A percentile compares a stretch with the other conserved stretches of the same genome.
Evolutionary conservation across 495 filamentous ascomycete species (phyloP).

Genomic region (Penicillium riverlandense): DNA sequence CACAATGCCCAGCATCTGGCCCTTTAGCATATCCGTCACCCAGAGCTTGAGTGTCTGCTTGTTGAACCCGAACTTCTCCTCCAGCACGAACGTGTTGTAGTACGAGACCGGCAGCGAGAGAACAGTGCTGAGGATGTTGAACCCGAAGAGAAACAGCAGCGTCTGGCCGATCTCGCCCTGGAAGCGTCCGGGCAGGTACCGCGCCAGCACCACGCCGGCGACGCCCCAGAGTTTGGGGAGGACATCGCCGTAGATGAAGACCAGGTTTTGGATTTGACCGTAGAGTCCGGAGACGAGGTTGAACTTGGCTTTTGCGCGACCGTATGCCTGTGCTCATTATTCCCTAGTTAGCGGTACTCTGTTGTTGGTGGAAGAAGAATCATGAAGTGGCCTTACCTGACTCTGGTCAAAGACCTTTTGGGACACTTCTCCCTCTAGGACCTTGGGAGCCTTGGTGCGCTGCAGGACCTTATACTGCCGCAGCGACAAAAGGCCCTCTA

Average conservation of each 20-base stretch:
- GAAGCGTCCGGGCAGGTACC: slow-evolving; percentile 68
- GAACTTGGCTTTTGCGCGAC: slow-evolving; percentile 90
- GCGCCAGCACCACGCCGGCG: slow-evolving; percentile 64
- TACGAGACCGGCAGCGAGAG: slow-evolving; percentile 75
- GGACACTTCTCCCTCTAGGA: slow-evolving; percentile 76
- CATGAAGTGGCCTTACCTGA: slow-evolving; percentile 46
- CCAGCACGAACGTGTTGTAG: slow-evolving; percentile 90
- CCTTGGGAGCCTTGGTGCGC: slow-evolving; percentile 70
- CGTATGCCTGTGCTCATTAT: slow-evolving; percentile 60
- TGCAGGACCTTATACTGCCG: slow-evolving; percentile 84
- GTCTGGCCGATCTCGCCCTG: slow-evolving; percentile 91
- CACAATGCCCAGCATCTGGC: slow-evolving; percentile 69
- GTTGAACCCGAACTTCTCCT: slow-evolving; percentile 98
- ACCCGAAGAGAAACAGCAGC: slow-evolving; percentile 83
- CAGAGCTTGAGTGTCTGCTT: slow-evolving; percentile 90
- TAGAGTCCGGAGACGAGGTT: slow-evolving; percentile 71
- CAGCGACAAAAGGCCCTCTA: slow-evolving; percentile 76
- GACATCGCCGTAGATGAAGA: slow-evolving; percentile 82
- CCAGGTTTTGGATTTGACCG: slow-evolving; percentile 76
- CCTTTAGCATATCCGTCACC: slow-evolving; percentile 87
- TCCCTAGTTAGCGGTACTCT: not conserved
- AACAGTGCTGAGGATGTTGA: slow-evolving; percentile 70
- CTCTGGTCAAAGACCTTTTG: slow-evolving; percentile 91
- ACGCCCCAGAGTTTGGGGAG: slow-evolving; percentile 85
- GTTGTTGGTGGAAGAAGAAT: not conserved